Evolutionary conservation across 1,284 basidiomycete genomes (phyloP).

Genomic region (Ustilago loliicola): DNA sequence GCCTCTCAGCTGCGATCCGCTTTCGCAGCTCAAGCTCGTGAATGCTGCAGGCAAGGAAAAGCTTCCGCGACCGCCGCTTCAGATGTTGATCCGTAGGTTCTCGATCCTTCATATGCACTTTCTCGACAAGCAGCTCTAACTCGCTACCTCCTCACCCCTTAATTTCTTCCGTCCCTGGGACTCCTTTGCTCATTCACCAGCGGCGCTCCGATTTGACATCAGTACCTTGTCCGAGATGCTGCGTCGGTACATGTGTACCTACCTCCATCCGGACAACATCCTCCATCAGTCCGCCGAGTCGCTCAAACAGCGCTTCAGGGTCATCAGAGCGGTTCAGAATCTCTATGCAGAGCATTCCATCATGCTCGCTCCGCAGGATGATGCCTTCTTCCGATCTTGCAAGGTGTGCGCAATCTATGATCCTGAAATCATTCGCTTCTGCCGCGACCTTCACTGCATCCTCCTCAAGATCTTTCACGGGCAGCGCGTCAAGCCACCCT

Average conservation of each 20-base stretch:
- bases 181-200: not conserved
- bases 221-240: slow-evolving; percentile 33
- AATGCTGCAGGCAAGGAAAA: slow-evolving; percentile 29
- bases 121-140: slow-evolving; percentile 1
- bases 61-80: slow-evolving; percentile 24
- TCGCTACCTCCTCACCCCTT: too few species aligned
- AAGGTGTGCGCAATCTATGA: slow-evolving; percentile 33
- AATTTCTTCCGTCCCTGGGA: too few species aligned
- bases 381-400: slow-evolving; percentile 32
- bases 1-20: slow-evolving; percentile 19
- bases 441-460: slow-evolving; percentile 28
- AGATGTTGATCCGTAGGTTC: slow-evolving; percentile 15
- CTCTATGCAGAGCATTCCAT: slow-evolving; percentile 30
- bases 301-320: slow-evolving; percentile 23
- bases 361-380: slow-evolving; percentile 33
- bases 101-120: not conserved
- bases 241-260: slow-evolving; percentile 35
- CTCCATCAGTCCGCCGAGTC: slow-evolving; percentile 14
- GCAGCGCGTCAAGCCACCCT: slow-evolving; percentile 18
- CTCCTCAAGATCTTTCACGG: slow-evolving; percentile 33
- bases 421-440: slow-evolving; percentile 40
- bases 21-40: slow-evolving; percentile 34
- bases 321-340: slow-evolving; percentile 30
- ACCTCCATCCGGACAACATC: slow-evolving; percentile 23
- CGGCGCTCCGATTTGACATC: slow-evolving; percentile 30